Evolutionary conservation across 257 asterid species (phyloP), one percentile per base, ranked within the genome.

Genomic region (Hygrophila difformis): DNA sequence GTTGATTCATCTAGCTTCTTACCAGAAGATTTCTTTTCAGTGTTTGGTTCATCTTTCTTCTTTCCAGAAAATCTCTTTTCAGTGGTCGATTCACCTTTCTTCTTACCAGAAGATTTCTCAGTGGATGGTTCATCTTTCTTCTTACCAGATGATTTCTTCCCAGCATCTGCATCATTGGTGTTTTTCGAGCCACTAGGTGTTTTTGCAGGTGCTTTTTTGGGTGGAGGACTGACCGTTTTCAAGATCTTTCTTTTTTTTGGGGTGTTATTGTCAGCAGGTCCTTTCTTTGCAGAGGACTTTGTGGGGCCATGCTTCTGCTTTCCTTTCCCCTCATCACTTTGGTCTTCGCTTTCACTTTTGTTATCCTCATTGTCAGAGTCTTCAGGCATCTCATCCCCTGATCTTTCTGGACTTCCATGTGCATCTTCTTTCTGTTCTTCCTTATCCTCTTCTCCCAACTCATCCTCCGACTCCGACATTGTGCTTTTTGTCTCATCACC

Each of bases 351-450:
- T 47, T 70, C 88, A 54, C 53, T 69, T 66, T 42, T 68, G 48
- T 68, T 76, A 57, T 70, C 81, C 59, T 67, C 81, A 61, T 75
- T 77, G 23, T 63, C 81, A 60, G 80, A 78, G 40, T 63, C 68
- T 20, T 82, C 84, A 55, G 94, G 73, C 66, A 67, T 58, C 71
- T 79, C 98, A 66, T 68, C 86, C 2, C 79, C 84, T 29, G 92
- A 77, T 57, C 34, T 61, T 39, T 78, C 82, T 0, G 61, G 75
- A 43, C 49, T 60, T 23, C 85, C 87, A 62, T 77, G 68, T 12
- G 24, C 52, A 49, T 73, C 71, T 61, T 77, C 71, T 47, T 69
- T 71, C 43, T 74, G 70, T 39, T 76, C 87, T 41, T 68, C 74
- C 29, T 60, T 87, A n/a, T n/a, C n/a, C n/a, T n/a, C n/a, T n/a